phyloP scores from a whole-genome alignment of 2,329 filamentous ascomycete genomes.

The Aspergillus ustus region DNA sequence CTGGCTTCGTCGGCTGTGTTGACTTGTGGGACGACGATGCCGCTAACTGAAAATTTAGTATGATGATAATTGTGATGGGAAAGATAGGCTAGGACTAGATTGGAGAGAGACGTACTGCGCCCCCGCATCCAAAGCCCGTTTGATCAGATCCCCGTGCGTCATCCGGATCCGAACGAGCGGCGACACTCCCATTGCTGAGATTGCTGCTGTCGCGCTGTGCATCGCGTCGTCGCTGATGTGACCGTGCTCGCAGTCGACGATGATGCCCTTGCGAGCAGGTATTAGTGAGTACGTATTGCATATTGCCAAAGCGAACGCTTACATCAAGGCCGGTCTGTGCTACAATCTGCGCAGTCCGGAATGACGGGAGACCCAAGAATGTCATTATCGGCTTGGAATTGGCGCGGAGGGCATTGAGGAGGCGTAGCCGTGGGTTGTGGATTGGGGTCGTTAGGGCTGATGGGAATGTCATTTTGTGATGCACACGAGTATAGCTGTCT shows the following conservation, averaged over 20 bases:
- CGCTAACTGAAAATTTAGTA: constrained; percentile 8
- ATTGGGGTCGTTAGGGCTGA: too few relatives aligned
- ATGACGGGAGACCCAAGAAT: constrained; percentile 54
- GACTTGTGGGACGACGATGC: constrained; percentile 56
- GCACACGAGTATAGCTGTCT: too few relatives aligned
- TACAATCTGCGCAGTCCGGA: constrained; percentile 58
- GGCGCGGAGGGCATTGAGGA: constrained; percentile 50
- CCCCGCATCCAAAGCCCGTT: constrained; percentile 31
- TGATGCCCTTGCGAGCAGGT: constrained; percentile 56
- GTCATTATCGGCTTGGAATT: constrained; percentile 52
- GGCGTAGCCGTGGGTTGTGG: constrained; percentile 2
- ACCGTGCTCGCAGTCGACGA: constrained; percentile 45
- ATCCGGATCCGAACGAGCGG: constrained; percentile 28
- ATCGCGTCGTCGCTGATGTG: constrained; percentile 35
- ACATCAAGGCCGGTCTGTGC: constrained; percentile 65
- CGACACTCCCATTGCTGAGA: constrained; percentile 29
- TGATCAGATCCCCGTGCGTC: constrained; percentile 27
- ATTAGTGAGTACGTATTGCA: too few relatives aligned
- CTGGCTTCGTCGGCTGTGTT: constrained; percentile 56
- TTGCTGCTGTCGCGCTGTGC: constrained; percentile 32
- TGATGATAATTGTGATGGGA: too few relatives aligned
- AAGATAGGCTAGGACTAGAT: too few relatives aligned
- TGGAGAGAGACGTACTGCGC: constrained; percentile 18
- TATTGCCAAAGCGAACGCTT: too few relatives aligned
- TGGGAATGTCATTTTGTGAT: too few relatives aligned